These are phyloP conservation scores for Thermochaetoides thermophila DNA, from an alignment of 495 filamentous ascomycete genomes.

Conservation along the genomic window DNA sequence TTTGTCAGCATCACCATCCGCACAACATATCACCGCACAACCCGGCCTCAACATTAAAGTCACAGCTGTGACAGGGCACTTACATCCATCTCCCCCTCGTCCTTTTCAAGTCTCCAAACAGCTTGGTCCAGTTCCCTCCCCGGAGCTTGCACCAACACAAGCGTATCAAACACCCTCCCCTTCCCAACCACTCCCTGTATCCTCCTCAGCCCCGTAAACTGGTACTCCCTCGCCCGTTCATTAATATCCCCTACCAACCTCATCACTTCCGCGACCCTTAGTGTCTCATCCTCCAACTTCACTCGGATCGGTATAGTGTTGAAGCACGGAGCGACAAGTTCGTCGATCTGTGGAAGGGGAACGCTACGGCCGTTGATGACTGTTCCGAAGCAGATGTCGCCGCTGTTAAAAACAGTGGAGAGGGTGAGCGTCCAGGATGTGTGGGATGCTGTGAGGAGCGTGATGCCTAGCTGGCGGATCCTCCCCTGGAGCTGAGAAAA, in stretches of 20 bases:
- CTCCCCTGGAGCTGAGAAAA: slow-evolving; percentile 31
- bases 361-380: slow-evolving; percentile 60
- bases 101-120: slow-evolving; percentile 51
- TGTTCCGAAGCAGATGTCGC: slow-evolving; percentile 70
- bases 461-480: slow-evolving; percentile 37
- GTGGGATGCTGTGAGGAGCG: slow-evolving; percentile 51
- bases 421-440: slow-evolving; percentile 52
- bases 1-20: no score
- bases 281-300: slow-evolving; percentile 24
- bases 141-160: slow-evolving; percentile 56
- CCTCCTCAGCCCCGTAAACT: slow-evolving; percentile 52
- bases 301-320: slow-evolving; percentile 73
- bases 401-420: slow-evolving; percentile 30
- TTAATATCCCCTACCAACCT: slow-evolving; percentile 42
- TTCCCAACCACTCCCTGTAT: slow-evolving; percentile 41
- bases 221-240: slow-evolving; percentile 41
- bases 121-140: slow-evolving; percentile 32
- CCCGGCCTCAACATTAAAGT: no score
- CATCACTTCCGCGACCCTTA: no score
- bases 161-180: slow-evolving; percentile 65
- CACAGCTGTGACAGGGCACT: no score
- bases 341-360: slow-evolving; percentile 46
- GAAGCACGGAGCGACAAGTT: slow-evolving; percentile 72
- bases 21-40: no score
- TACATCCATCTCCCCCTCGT: slow-evolving; percentile 62